Base-by-base conservation (phyloP, 2,329 filamentous ascomycete genomes). In the Aschersonia sp. region DNA sequence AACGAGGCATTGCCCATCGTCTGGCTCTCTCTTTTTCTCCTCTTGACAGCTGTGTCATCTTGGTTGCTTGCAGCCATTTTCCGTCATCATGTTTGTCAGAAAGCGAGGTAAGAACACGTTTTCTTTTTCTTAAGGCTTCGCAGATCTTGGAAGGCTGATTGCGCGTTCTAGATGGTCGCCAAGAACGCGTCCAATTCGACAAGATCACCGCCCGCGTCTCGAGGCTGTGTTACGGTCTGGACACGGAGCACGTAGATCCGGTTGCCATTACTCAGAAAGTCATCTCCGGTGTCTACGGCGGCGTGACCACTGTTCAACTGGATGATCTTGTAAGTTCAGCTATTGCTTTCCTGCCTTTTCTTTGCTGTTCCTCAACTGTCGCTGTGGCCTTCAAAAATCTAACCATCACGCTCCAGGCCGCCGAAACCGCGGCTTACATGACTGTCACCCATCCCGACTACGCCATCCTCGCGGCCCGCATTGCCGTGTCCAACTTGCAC, bases 161-260 rank as follows among this genome's bases (percentile, higher is more conserved):
- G 6, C 20, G 30, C 29, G 7, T 20, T 12, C 9, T 48, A 97
- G 92, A 98, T 78, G 91, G 91, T 72, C 92, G 92, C 76, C 95
- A 97, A 75, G 92, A 98, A 78, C 92, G 92, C 69, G 92, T 98
- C 55, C 92, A 98, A 69, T 98, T 98, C 74, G 92, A 98, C 78
- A 98, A 98, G 75, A 98, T 98, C 79, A 97, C 92, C 62, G 92
- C 92, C 60, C 89, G 92, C 69, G 92, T 98, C 57, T 97, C 92
- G 44, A 82, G 92, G 61, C 77, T 98, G 63, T 98, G 92, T 78
- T 98, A 98, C 68, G 91, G 91, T 56, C 84, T 98, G 50, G 92
- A 98, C 64, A 80, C 85, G 46, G 91, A 77, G 58, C 92, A 98
- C 73, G 87, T 98, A 61, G 92, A 98, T 71, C 88, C 92, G 49